Percentiles rank a stretch among this genome's conserved stretches.
These are phyloP conservation scores for Podospora comata DNA, from an alignment of 495 filamentous ascomycete species.

Conservation along the genomic window DNA sequence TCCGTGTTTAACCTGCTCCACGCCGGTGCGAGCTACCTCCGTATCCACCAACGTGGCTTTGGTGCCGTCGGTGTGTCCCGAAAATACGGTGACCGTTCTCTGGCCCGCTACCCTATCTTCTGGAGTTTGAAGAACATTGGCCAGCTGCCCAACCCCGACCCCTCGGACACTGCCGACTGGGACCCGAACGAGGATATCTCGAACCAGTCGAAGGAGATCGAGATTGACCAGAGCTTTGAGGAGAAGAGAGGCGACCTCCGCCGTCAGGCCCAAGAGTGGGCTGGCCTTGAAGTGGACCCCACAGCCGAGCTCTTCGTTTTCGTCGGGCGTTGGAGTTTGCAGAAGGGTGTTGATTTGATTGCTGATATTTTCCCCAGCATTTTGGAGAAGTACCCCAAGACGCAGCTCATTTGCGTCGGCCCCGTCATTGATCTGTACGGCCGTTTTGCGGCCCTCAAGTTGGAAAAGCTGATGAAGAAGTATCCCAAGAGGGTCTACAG, in stretches of 20 bases:
- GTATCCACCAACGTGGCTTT: constrained; percentile 70
- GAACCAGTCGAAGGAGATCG: constrained; percentile 50
- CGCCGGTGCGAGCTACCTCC: constrained; percentile 69
- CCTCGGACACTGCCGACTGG: constrained; percentile 69
- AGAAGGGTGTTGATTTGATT: constrained; percentile 76
- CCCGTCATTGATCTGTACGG: constrained; percentile 78
- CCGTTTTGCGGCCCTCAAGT: constrained; percentile 71
- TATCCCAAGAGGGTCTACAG: constrained; percentile 77
- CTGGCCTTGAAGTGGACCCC: constrained; percentile 61
- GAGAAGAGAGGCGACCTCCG: constrained; percentile 54
- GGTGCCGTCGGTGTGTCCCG: constrained; percentile 72
- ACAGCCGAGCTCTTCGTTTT: constrained; percentile 74
- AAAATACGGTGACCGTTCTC: constrained; percentile 73
- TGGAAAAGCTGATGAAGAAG: constrained; percentile 66
- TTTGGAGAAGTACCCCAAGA: constrained; percentile 62
- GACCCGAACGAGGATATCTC: constrained; percentile 44
- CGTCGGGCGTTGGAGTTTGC: constrained; percentile 75
- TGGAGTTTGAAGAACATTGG: constrained; percentile 71
- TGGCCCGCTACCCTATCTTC: constrained; percentile 73
- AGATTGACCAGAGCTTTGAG: constrained; percentile 59
- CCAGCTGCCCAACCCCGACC: constrained; percentile 71
- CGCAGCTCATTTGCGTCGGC: constrained; percentile 68
- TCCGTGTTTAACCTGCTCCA: constrained; percentile 72
- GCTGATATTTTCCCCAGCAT: constrained; percentile 72
- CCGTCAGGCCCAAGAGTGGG: constrained; percentile 74